Percentiles rank a stretch among this genome's conserved stretches.
These are phyloP conservation scores for Candida sp. DNA, from an alignment of 1,139 yeast species.

Conservation along the genomic window DNA sequence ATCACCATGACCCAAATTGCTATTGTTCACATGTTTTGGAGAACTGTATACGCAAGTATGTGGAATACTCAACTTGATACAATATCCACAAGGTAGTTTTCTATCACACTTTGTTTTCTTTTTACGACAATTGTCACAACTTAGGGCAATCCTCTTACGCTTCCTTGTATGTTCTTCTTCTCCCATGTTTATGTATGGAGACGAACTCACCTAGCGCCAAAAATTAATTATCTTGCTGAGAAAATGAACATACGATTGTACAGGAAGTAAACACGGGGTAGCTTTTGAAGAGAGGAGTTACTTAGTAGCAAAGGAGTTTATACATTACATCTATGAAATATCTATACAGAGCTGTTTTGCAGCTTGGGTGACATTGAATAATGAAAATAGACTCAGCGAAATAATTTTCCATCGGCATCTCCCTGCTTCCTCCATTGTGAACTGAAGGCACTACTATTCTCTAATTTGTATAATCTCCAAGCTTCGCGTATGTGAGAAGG, in stretches of 20 bases:
- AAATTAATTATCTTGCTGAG: neutral
- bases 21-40: constrained; percentile 8
- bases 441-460: constrained; percentile 62
- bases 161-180: constrained; percentile 5
- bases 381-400: constrained; percentile 48
- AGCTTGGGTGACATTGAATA: too few relatives aligned
- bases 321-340: too few relatives aligned
- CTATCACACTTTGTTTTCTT: constrained; percentile 35
- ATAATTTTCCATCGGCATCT: constrained; percentile 65
- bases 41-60: constrained; percentile 10
- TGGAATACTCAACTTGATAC: constrained; percentile 17
- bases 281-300: too few relatives aligned
- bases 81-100: constrained; percentile 28
- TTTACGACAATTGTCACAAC: constrained; percentile 24
- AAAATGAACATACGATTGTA: neutral
- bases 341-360: too few relatives aligned
- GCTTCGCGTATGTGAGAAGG: constrained; percentile 91
- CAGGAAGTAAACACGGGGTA: neutral
- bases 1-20: constrained; percentile 9
- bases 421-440: constrained; percentile 75
- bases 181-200: neutral
- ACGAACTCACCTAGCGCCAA: neutral
- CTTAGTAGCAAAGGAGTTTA: too few relatives aligned
- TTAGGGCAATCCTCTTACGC: constrained; percentile 18
- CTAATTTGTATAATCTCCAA: constrained; percentile 70